Percentiles rank a stretch among this genome's conserved stretches.
Conservation (phyloP, 768 basidiomycete genomes). For the Leucosporidium scottii region DNA sequence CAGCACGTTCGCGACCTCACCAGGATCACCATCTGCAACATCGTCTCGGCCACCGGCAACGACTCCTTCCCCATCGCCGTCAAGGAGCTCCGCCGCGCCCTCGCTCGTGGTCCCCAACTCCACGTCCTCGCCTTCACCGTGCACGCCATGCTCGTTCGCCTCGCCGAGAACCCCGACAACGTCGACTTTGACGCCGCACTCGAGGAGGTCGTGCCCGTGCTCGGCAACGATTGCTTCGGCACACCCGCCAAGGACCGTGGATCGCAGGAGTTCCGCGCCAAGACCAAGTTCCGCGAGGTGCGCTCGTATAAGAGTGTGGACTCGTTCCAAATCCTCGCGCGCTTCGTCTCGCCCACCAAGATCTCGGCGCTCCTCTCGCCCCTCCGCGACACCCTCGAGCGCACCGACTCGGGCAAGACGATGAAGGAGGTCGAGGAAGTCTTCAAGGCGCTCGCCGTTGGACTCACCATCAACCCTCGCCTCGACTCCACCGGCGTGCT, state of each 20-base stretch:
- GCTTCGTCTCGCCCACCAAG: slow-evolving; percentile 64
- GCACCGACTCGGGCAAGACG: slow-evolving; percentile 69
- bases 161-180: slow-evolving; percentile 43
- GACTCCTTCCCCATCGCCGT: slow-evolving; percentile 65
- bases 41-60: slow-evolving; percentile 64
- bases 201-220: slow-evolving; percentile 68
- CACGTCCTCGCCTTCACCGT: slow-evolving; percentile 81
- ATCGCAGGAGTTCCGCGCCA: slow-evolving; percentile 67
- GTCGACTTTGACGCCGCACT: slow-evolving; percentile 66
- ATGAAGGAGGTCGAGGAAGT: slow-evolving; percentile 84
- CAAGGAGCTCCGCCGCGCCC: slow-evolving; percentile 72
- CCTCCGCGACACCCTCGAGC: slow-evolving; percentile 72
- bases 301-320: slow-evolving; percentile 74
- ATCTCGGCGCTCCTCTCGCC: slow-evolving; percentile 72
- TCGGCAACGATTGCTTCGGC: slow-evolving; percentile 82
- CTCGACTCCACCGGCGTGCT: slow-evolving; percentile 65
- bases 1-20: slow-evolving; percentile 85
- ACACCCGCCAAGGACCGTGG: slow-evolving; percentile 83
- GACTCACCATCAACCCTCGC: slow-evolving; percentile 73
- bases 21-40: slow-evolving; percentile 72
- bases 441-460: slow-evolving; percentile 68
- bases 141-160: slow-evolving; percentile 72
- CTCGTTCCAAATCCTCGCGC: slow-evolving; percentile 72
- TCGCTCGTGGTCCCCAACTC: slow-evolving; percentile 84
- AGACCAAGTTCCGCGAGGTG: slow-evolving; percentile 89